phyloP scores from a whole-genome alignment of 352 stramenopile species.

The Peronospora tabacina region DNA sequence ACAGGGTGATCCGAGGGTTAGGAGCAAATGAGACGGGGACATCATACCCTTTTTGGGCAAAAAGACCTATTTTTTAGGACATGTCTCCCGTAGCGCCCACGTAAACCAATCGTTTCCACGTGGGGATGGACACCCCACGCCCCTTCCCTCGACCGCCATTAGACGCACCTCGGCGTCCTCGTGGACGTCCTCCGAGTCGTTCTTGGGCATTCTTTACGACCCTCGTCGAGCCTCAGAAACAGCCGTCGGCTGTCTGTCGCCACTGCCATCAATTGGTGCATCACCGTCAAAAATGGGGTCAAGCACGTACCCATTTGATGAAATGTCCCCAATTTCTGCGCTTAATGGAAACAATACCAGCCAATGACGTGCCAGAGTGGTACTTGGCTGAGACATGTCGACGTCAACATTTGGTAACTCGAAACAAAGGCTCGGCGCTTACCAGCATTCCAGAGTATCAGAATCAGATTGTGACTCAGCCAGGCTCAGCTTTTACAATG shows the following conservation, averaged over 20 bases:
- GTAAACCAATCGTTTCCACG: background rate
- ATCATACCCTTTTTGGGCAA: no score
- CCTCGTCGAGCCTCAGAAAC: constrained; percentile 39
- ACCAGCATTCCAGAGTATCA: constrained; percentile 5
- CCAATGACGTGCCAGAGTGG: constrained; percentile 40
- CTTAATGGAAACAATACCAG: constrained; percentile 25
- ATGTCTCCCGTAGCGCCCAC: background rate
- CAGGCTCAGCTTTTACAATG: constrained; percentile 3
- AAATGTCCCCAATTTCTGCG: constrained; percentile 44
- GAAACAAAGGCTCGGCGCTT: background rate
- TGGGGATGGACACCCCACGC: background rate
- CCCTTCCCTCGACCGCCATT: background rate
- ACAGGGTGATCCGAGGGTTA: no score
- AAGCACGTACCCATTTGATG: constrained; percentile 49
- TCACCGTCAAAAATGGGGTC: constrained; percentile 60
- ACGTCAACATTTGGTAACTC: constrained; percentile 12
- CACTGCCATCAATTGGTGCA: constrained; percentile 38
- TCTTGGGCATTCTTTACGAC: constrained; percentile 57
- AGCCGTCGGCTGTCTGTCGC: constrained; percentile 33
- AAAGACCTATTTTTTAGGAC: no score
- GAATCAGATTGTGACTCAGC: constrained; percentile 7
- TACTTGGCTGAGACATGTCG: constrained; percentile 37
- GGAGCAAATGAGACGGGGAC: no score
- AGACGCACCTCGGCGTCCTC: constrained; percentile 13
- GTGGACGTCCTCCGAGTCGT: constrained; percentile 36